phyloP scores from a whole-genome alignment of 352 stramenopile species.

The Phytophthora hybrid region DNA sequence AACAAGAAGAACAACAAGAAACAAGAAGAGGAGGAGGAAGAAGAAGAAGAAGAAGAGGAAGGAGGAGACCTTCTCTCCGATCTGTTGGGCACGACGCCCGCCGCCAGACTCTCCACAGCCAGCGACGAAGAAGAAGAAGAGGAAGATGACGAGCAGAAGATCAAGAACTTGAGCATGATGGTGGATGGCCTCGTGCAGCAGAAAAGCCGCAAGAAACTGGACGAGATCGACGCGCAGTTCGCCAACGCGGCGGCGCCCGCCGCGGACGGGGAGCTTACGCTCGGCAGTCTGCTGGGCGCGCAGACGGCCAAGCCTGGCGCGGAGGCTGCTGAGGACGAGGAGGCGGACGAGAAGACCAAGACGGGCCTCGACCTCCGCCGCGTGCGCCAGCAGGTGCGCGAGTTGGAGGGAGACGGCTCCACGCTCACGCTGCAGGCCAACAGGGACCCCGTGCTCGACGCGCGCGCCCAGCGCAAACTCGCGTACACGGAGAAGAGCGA shows the following conservation, averaged over 20 bases:
- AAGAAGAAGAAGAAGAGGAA: constrained; percentile 38
- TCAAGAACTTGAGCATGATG: constrained; percentile 56
- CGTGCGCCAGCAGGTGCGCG: constrained; percentile 80
- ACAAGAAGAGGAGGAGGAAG: constrained; percentile 50
- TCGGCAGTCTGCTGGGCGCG: constrained; percentile 38
- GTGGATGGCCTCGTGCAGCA: constrained; percentile 61
- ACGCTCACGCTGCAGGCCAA: constrained; percentile 65
- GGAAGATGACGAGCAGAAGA: constrained; percentile 52
- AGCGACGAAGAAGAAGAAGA: constrained; percentile 52
- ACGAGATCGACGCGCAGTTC: constrained; percentile 62
- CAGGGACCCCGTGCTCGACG: constrained; percentile 82
- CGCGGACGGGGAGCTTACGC: constrained; percentile 32
- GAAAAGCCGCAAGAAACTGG: constrained; percentile 60
- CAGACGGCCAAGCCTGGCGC: constrained; percentile 57
- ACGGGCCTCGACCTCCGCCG: constrained; percentile 53
- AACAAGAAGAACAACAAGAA: constrained; percentile 8
- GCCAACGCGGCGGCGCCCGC: constrained; percentile 26
- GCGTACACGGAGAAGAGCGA: constrained; percentile 90
- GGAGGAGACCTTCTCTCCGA: constrained; percentile 78
- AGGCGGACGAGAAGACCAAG: constrained; percentile 29
- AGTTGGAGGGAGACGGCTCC: constrained; percentile 68
- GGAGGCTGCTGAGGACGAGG: constrained; percentile 31
- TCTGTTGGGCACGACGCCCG: constrained; percentile 68
- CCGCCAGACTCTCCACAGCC: constrained; percentile 59
- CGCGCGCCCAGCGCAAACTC: constrained; percentile 90